A percentile compares a stretch with the other conserved stretches of the same genome.
These are phyloP conservation scores for Plasmodium falciparum DNA, from an alignment of 169 alveolate species.

Conservation along the genomic window DNA sequence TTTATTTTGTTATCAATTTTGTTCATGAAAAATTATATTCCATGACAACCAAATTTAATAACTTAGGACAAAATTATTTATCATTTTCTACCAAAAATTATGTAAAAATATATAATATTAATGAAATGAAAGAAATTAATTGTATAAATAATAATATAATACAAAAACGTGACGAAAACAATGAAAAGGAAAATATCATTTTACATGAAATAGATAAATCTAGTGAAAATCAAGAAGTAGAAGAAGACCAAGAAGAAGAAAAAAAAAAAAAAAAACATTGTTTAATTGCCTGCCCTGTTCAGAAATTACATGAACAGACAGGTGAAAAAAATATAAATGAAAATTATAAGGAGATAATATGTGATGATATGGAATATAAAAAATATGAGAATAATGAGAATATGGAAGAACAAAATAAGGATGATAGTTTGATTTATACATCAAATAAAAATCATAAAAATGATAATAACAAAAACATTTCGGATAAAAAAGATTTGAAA, in stretches of 20 bases:
- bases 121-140: slow-evolving; percentile 6
- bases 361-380: background rate
- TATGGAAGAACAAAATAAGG: background rate
- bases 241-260: background rate
- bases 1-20: slow-evolving; percentile 18
- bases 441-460: background rate
- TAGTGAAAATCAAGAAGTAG: background rate
- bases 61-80: slow-evolving; percentile 11
- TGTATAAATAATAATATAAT: background rate
- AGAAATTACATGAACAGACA: too few relatives aligned
- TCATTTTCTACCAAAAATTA: slow-evolving; percentile 50
- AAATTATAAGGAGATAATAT: background rate
- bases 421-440: background rate
- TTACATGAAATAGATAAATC: background rate
- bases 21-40: slow-evolving; percentile 23
- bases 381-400: background rate
- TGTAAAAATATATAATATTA: slow-evolving; percentile 32
- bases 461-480: background rate
- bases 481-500: slow-evolving; percentile 10
- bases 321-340: background rate
- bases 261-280: background rate
- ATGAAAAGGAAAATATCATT: background rate
- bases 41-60: slow-evolving; percentile 24
- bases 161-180: background rate
- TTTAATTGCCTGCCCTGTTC: background rate